phyloP scores from a whole-genome alignment of 2,329 filamentous ascomycete genomes.

The Orbilia oligospora region DNA sequence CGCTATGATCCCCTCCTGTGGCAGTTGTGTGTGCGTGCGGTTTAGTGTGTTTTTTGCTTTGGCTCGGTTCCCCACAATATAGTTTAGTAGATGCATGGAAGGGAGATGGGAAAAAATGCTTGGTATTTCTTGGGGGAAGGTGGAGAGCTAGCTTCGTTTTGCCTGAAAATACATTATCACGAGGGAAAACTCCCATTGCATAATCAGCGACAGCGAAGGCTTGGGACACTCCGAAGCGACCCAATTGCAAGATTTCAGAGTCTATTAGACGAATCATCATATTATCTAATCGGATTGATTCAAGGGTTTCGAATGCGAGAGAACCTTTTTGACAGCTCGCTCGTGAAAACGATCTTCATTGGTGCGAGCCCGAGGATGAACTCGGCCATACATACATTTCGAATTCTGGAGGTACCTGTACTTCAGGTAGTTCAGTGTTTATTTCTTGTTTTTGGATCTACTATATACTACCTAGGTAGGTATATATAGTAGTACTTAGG shows the following conservation, averaged over 20 bases:
- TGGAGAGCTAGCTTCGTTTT: neutral
- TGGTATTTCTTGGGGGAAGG: constrained; percentile 30
- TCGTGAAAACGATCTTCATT: constrained; percentile 23
- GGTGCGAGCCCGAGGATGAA: constrained; percentile 14
- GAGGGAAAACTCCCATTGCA: constrained; percentile 1
- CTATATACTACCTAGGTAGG: too few relatives aligned
- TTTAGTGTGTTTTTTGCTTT: constrained; percentile 22
- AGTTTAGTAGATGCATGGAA: constrained; percentile 27
- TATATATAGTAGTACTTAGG: too few relatives aligned
- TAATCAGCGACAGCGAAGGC: neutral
- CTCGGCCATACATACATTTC: neutral
- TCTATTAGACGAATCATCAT: neutral
- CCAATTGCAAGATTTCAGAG: constrained; percentile 18
- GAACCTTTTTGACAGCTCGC: constrained; percentile 29
- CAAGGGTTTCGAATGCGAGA: neutral
- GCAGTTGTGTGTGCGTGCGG: neutral
- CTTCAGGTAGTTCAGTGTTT: neutral
- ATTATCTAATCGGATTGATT: constrained; percentile 8
- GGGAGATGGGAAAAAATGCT: constrained; percentile 28
- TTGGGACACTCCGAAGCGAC: neutral
- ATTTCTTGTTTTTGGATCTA: constrained; percentile 1
- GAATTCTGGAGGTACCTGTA: neutral
- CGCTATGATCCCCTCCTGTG: constrained; percentile 21
- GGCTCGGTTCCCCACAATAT: constrained; percentile 48
- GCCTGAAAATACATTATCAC: neutral